These are phyloP conservation scores for Patellifolia procumbens DNA, from an alignment of 179 eudicot species.

Conservation along the genomic window DNA sequence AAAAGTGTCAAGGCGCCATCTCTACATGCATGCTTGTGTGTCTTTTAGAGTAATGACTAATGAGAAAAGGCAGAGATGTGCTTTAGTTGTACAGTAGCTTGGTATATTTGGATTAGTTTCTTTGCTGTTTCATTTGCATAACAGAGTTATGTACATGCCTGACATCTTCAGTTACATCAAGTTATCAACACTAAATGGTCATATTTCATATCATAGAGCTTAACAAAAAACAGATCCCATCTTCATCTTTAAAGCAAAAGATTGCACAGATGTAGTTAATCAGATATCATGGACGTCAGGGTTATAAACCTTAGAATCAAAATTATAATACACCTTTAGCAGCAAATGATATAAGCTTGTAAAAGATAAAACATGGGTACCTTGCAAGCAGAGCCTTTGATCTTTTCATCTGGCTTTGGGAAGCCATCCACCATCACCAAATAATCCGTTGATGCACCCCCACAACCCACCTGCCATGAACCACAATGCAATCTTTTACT, in stretches of 20 bases:
- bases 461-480: conserved; percentile 43
- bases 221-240: background rate
- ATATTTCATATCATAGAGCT: background rate
- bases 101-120: background rate
- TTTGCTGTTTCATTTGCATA: background rate
- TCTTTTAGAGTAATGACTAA: too few species aligned
- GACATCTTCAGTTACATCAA: background rate
- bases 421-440: conserved; percentile 45
- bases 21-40: too few species aligned
- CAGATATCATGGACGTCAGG: background rate
- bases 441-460: conserved; percentile 47
- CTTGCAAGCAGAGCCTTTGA: conserved; percentile 35
- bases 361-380: conserved; percentile 16
- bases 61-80: too few species aligned
- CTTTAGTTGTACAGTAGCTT: background rate
- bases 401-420: conserved; percentile 46
- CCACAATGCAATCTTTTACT: background rate
- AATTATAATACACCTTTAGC: background rate
- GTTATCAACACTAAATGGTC: background rate
- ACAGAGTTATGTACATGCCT: background rate
- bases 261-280: background rate
- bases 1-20: too few species aligned
- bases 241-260: background rate
- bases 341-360: background rate
- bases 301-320: background rate